Evolutionary conservation across 2,329 filamentous ascomycete genomes (phyloP), one percentile per base, ranked within the genome.

Genomic region (Diaporthe ilicicola): DNA sequence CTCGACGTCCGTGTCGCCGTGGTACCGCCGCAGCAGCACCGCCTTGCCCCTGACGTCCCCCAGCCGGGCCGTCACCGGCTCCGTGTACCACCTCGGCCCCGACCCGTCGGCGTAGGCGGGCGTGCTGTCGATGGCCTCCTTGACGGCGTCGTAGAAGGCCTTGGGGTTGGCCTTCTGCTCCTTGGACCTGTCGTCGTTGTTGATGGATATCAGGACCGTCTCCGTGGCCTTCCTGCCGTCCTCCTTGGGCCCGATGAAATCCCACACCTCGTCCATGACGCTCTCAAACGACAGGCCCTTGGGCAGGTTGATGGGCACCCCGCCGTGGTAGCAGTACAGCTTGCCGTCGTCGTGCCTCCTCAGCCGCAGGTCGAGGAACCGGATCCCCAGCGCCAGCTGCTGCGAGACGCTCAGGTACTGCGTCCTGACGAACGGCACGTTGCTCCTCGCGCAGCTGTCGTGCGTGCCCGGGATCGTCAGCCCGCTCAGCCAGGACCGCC

Each of bases 401-500:
- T 89, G 87, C 54, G 81, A 79, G 0, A 91, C 85, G 37, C 86
- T 85, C 22, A 92, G 88, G 46, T 89, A 87, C 80, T 94, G 92
- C 74, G 92, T 93, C 50, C 91, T 87, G n/a, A 93, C 92, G 10
- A 90, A 93, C 0, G 91, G 91, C 12, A 79, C 75, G 55, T 74
- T 76, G 70, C 76, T 77, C 56, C 78, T 72, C 48, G 78, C 78
- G 53, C 73, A 75, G 24, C 90, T 92, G 79, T 94, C 93, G 82
- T 94, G 92, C 0, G 92, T 93, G 69, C 92, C 92, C 0, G 92
- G 92, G 56, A 93, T 91, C 7, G 90, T 92, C 32, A 94, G 83
- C 1, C 87, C 85, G 7, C 90, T 91, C 6, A 93, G 79, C 2
- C 88, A 84, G 0, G 85, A 86, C 32, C 84, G 82, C 75, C 91